A percentile compares a stretch with the other conserved stretches of the same genome.
Evolutionary conservation across 2,329 filamentous ascomycete species (phyloP).

Genomic region (Pseudogymnoascus sp.): DNA sequence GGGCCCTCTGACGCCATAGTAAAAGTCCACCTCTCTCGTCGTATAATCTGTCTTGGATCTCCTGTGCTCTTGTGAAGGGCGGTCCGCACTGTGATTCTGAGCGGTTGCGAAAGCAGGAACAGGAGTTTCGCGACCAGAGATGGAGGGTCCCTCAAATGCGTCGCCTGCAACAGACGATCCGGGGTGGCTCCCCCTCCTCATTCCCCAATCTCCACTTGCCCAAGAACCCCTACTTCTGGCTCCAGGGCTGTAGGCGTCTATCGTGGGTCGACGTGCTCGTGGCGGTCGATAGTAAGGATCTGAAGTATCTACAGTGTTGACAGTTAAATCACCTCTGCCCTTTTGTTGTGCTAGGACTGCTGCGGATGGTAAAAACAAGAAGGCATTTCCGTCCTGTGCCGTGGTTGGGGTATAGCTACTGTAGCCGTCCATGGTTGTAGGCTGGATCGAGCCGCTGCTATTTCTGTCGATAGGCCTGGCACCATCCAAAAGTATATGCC

Average conservation of each 20-base stretch:
- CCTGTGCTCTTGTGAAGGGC: slow-evolving; percentile 20
- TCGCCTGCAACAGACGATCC: slow-evolving; percentile 34
- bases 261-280: slow-evolving; percentile 58
- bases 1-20: slow-evolving; percentile 86
- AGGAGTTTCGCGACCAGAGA: slow-evolving; percentile 41
- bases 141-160: slow-evolving; percentile 32
- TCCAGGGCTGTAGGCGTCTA: slow-evolving; percentile 39
- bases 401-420: slow-evolving; percentile 68
- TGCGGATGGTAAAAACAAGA: slow-evolving; percentile 58
- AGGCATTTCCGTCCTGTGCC: slow-evolving; percentile 60
- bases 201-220: slow-evolving; percentile 40
- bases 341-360: slow-evolving; percentile 22
- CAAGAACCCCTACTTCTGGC: slow-evolving; percentile 38
- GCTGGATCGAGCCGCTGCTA: slow-evolving; percentile 53
- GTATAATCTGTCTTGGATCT: slow-evolving; percentile 68
- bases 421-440: slow-evolving; percentile 38
- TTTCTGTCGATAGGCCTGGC: slow-evolving; percentile 28
- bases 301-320: slow-evolving; percentile 44
- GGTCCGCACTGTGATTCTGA: slow-evolving; percentile 25
- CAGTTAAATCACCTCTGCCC: slow-evolving; percentile 36
- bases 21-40: slow-evolving; percentile 92
- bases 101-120: slow-evolving; percentile 46
- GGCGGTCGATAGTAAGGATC: slow-evolving; percentile 90
- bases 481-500: slow-evolving; percentile 29
- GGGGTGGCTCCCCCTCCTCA: slow-evolving; percentile 31